Conservation (phyloP, 768 basidiomycete species). For the Leccinum olivaceopallidum region DNA sequence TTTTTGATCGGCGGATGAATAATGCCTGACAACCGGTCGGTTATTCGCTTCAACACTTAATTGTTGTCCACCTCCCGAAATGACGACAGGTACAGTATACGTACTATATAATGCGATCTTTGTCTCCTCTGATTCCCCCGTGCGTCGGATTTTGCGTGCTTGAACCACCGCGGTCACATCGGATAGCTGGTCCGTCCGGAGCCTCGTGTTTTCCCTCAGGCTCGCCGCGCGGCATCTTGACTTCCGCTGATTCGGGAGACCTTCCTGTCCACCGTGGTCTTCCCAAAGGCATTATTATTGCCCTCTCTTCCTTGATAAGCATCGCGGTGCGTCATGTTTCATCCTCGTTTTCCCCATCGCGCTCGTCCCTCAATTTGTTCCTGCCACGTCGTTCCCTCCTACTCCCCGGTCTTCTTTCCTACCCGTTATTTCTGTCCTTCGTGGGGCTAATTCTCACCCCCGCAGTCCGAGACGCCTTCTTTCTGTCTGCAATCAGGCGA, state of each 20-base stretch:
- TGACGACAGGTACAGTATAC: not conserved
- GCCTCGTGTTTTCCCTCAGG: conserved; percentile 22
- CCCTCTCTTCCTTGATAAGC: conserved; percentile 13
- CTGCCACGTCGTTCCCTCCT: not conserved
- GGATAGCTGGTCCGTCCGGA: conserved; percentile 1
- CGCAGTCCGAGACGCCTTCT: conserved; percentile 12
- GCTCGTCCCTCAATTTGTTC: not conserved
- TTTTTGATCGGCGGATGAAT: not conserved
- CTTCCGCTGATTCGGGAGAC: conserved; percentile 2
- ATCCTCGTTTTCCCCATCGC: not conserved
- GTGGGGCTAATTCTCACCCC: conserved; percentile 11
- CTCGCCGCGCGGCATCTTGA: conserved; percentile 11
- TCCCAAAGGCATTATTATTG: not conserved
- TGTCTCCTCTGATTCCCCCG: not conserved
- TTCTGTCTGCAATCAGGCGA: conserved; percentile 4
- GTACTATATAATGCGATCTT: not conserved
- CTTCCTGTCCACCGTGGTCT: conserved; percentile 1
- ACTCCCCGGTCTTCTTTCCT: not conserved
- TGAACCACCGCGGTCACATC: conserved; percentile 6
- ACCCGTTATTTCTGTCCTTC: conserved; percentile 10
- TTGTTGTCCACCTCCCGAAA: conserved; percentile 5
- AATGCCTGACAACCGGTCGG: not conserved
- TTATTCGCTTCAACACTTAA: not conserved
- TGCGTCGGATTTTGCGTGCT: not conserved
- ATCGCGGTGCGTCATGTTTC: conserved; percentile 7